A percentile compares a stretch with the other conserved stretches of the same genome.
These are phyloP conservation scores for Pseudogymnoascus sp. DNA, from an alignment of 2,329 filamentous ascomycete genomes.

Conservation along the genomic window DNA sequence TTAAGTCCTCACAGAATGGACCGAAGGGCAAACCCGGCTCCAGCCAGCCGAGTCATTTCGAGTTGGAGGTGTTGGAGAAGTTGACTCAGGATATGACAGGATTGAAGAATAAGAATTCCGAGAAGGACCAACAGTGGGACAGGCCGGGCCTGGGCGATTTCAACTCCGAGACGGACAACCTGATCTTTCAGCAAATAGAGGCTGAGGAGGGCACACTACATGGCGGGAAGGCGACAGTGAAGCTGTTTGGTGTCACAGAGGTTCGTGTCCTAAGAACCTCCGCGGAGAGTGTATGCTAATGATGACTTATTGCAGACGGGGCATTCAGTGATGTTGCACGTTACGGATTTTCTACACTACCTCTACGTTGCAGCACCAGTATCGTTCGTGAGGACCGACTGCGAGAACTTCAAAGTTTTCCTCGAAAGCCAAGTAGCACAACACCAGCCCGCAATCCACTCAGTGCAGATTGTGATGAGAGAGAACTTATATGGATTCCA, in stretches of 20 bases:
- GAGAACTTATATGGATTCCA: slow-evolving; percentile 94
- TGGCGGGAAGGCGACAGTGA: slow-evolving; percentile 67
- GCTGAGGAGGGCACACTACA: slow-evolving; percentile 78
- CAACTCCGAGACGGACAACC: slow-evolving; percentile 53
- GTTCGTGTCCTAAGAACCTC: slow-evolving; percentile 30
- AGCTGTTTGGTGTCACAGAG: slow-evolving; percentile 88
- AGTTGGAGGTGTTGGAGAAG: slow-evolving; percentile 89
- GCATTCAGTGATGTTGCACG: slow-evolving; percentile 88
- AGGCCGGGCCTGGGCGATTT: slow-evolving; percentile 53
- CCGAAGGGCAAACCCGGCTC: slow-evolving; percentile 56
- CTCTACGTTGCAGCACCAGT: slow-evolving; percentile 86
- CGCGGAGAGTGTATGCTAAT: neutral
- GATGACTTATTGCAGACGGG: slow-evolving; percentile 42
- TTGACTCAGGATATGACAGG: slow-evolving; percentile 86
- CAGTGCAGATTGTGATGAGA: slow-evolving; percentile 70
- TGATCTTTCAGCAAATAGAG: slow-evolving; percentile 96
- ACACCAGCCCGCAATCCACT: slow-evolving; percentile 65
- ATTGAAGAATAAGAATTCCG: slow-evolving; percentile 76
- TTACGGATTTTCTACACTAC: slow-evolving; percentile 93
- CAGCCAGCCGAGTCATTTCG: slow-evolving; percentile 77
- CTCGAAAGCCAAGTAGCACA: slow-evolving; percentile 73
- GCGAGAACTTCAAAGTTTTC: slow-evolving; percentile 66
- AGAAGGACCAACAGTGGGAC: slow-evolving; percentile 91
- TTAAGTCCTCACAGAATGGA: slow-evolving; percentile 56
- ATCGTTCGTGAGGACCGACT: slow-evolving; percentile 70